Conservation (phyloP, 2,329 filamentous ascomycete genomes). For the Phoma sp. region DNA sequence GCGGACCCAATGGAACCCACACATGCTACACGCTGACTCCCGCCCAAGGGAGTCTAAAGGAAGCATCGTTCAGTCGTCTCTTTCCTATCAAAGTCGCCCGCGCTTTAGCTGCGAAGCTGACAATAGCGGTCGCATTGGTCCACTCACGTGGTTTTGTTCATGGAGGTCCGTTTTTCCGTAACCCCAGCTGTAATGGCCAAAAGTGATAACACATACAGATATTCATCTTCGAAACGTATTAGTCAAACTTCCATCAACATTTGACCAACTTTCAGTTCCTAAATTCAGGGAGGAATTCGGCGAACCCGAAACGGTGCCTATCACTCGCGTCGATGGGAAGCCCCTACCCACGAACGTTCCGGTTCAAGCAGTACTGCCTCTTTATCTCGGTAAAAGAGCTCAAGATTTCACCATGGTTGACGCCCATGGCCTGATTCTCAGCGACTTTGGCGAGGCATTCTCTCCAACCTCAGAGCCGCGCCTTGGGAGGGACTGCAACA, state of each 20-base stretch:
- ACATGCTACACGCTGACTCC: conserved; percentile 16
- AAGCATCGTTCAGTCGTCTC: conserved; percentile 19
- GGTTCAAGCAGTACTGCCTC: conserved; percentile 14
- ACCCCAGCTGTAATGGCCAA: too few relatives aligned
- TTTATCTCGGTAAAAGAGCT: conserved; percentile 19
- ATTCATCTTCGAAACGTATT: conserved; percentile 16
- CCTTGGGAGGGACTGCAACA: conserved; percentile 17
- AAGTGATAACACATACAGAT: conserved; percentile 7
- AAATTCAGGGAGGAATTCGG: conserved; percentile 18
- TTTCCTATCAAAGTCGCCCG: conserved; percentile 21
- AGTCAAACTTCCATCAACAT: conserved; percentile 15
- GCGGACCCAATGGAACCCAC: conserved; percentile 19
- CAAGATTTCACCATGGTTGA: conserved; percentile 17
- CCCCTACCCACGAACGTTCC: conserved; percentile 14
- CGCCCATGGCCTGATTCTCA: conserved; percentile 16
- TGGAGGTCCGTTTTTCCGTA: conserved; percentile 17
- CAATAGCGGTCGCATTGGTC: conserved; percentile 13
- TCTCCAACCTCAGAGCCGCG: conserved; percentile 17
- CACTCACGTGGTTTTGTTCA: conserved; percentile 18
- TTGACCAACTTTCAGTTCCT: conserved; percentile 14
- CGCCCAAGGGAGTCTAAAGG: conserved; percentile 18
- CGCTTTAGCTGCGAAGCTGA: conserved; percentile 15
- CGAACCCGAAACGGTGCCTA: conserved; percentile 16
- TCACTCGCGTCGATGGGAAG: conserved; percentile 11
- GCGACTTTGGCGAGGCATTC: conserved; percentile 22